A percentile compares a stretch with the other conserved stretches of the same genome.
Evolutionary conservation across 805 yeast genomes (phyloP).

Genomic region (Hanseniaspora mollemarum): DNA sequence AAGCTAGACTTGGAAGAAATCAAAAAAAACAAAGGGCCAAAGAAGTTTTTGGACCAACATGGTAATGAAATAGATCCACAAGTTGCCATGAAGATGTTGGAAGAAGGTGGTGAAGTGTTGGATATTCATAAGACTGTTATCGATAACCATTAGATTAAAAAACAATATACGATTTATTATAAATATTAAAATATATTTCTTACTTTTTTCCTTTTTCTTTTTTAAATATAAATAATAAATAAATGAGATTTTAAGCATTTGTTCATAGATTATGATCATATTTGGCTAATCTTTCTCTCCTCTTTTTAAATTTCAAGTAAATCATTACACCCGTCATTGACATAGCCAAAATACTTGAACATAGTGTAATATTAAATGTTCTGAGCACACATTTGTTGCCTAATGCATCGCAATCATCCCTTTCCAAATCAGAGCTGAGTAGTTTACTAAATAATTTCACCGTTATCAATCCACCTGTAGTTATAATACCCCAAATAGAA

Average conservation of each 20-base stretch:
- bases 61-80: constrained; percentile 32
- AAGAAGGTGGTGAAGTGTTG: constrained; percentile 23
- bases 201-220: background rate
- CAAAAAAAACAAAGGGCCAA: constrained; percentile 23
- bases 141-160: background rate
- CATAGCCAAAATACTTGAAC: constrained; percentile 21
- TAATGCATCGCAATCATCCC: constrained; percentile 23
- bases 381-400: constrained; percentile 42
- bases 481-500: constrained; percentile 63
- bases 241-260: background rate
- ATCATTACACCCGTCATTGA: constrained; percentile 21
- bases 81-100: constrained; percentile 24
- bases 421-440: constrained; percentile 41
- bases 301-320: constrained; percentile 13
- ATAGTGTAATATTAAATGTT: constrained; percentile 29
- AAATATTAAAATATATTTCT: background rate
- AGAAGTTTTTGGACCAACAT: constrained; percentile 31
- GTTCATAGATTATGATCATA: background rate
- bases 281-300: constrained; percentile 9
- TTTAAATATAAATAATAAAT: background rate
- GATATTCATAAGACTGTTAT: constrained; percentile 17
- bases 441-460: constrained; percentile 44
- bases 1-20: constrained; percentile 19
- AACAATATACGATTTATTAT: background rate
- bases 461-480: constrained; percentile 55